Evolutionary conservation across 73 alveolate genomes (phyloP), one percentile per base, ranked within the genome.

Genomic region (Paramecium tetraurelia): DNA sequence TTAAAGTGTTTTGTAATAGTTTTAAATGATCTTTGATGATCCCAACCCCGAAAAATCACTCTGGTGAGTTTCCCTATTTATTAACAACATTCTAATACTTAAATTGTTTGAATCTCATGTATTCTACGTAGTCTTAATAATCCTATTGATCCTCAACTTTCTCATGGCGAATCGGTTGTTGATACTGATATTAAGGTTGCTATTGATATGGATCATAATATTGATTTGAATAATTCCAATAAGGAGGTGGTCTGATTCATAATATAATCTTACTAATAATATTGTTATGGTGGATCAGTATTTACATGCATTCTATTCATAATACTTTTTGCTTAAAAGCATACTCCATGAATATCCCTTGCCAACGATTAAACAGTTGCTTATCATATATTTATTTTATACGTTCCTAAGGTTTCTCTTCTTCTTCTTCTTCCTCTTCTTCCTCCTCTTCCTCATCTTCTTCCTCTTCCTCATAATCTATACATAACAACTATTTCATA

Each of bases 331-430:
- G 84, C 84, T 63, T 63, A 33, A 24, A 63, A 63, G 27, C 84
- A 63, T 2, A 63, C 84, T 31, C 84, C 84, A 63, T 63, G 84
- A 63, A 63, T 63, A 63, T 63, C 84, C 11, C 84, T 63, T 31
- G 84, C 84, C 29, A 63, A 63, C 9, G 84, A 22, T 63, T 27
- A 63, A 63, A 63, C 84, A 63, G 84, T 63, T 27, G 84, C 84
- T 63, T 27, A 53, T 53, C 27, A 53, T 53, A 16, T 4, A 53
- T 53, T 18, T 53, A 18, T 18, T 16, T 5, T n/a, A n/a, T 63
- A 63, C 84, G 84, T 33, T 63, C 84, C 12, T 63, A 31, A 22
- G 46, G 50, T 27, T 63, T 33, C 14, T 63, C 50, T 33, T 63
- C 84, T 33, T 63, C 84, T 33, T 63, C 84, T 63, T 63, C 84